Evolutionary conservation across 2,329 filamentous ascomycete species (phyloP).

Genomic region (Penicillium polonicum): DNA sequence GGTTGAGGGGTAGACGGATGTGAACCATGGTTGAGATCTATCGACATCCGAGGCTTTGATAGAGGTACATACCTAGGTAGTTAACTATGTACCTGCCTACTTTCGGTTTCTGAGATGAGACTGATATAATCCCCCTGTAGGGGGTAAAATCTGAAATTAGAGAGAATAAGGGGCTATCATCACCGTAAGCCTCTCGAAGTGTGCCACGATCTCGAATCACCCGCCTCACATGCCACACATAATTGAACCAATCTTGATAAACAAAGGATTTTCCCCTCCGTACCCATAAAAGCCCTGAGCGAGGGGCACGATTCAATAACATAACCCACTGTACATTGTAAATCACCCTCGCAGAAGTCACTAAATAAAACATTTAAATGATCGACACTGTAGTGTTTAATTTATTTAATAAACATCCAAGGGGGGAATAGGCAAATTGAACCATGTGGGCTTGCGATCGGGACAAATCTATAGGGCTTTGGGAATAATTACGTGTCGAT

Average conservation of each 20-base stretch:
- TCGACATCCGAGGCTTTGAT: background rate
- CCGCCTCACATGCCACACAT: slow-evolving; percentile 31
- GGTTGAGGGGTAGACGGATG: slow-evolving; percentile 15
- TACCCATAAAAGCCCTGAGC: slow-evolving; percentile 3
- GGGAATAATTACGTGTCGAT: slow-evolving; percentile 24
- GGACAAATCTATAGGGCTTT: slow-evolving; percentile 11
- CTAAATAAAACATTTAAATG: slow-evolving; percentile 1
- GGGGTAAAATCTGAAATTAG: background rate
- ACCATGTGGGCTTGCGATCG: slow-evolving; percentile 17
- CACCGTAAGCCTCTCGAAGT: slow-evolving; percentile 5
- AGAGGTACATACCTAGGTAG: no score
- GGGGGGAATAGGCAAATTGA: background rate
- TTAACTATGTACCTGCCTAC: no score
- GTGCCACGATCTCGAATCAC: slow-evolving; percentile 25
- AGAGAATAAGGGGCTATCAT: slow-evolving; percentile 5
- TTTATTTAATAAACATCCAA: slow-evolving; percentile 9
- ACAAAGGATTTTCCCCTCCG: slow-evolving; percentile 12
- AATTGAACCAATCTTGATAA: slow-evolving; percentile 17
- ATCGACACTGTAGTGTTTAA: slow-evolving; percentile 10
- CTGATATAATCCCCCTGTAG: slow-evolving; percentile 2
- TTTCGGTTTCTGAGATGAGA: background rate
- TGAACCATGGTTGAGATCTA: slow-evolving; percentile 24
- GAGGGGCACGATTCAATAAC: slow-evolving; percentile 10
- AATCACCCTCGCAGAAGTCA: slow-evolving; percentile 6
- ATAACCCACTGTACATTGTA: background rate